Conservation (phyloP, 805 yeast species). For the Candida verbasci region DNA sequence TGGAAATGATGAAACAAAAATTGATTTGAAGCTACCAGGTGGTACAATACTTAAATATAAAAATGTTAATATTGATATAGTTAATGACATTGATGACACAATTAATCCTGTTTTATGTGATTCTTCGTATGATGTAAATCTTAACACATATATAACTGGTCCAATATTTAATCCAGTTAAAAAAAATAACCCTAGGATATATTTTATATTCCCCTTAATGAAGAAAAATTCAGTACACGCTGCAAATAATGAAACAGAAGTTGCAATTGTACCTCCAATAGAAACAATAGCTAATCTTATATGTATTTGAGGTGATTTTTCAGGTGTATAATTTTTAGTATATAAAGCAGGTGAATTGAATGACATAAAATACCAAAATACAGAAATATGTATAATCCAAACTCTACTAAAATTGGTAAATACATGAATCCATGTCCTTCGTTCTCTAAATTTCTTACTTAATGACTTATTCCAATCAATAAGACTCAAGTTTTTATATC, state of each 20-base stretch:
- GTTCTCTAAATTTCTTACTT: slow-evolving; percentile 44
- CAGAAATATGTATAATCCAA: slow-evolving; percentile 48
- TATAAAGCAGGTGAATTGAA: slow-evolving; percentile 49
- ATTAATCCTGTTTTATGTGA: slow-evolving; percentile 19
- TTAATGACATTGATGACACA: slow-evolving; percentile 22
- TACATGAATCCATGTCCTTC: slow-evolving; percentile 47
- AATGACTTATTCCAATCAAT: slow-evolving; percentile 41
- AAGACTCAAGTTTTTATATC: slow-evolving; percentile 26
- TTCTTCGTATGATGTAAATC: slow-evolving; percentile 20
- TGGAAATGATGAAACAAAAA: slow-evolving; percentile 17
- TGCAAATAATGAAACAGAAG: slow-evolving; percentile 21
- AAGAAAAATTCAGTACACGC: slow-evolving; percentile 20
- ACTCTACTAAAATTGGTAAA: slow-evolving; percentile 48
- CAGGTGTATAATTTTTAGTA: slow-evolving; percentile 39
- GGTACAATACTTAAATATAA: slow-evolving; percentile 26
- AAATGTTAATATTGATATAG: slow-evolving; percentile 23
- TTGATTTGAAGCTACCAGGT: slow-evolving; percentile 14
- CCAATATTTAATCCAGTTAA: slow-evolving; percentile 17
- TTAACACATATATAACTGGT: slow-evolving; percentile 27
- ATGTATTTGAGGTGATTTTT: slow-evolving; percentile 41
- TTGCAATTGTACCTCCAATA: slow-evolving; percentile 44
- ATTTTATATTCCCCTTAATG: slow-evolving; percentile 23
- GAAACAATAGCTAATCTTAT: slow-evolving; percentile 37
- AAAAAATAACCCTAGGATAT: slow-evolving; percentile 10
- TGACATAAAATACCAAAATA: slow-evolving; percentile 50